Evolutionary conservation across 2,329 filamentous ascomycete species (phyloP).

Genomic region (Teratosphaeriaceae sp.): DNA sequence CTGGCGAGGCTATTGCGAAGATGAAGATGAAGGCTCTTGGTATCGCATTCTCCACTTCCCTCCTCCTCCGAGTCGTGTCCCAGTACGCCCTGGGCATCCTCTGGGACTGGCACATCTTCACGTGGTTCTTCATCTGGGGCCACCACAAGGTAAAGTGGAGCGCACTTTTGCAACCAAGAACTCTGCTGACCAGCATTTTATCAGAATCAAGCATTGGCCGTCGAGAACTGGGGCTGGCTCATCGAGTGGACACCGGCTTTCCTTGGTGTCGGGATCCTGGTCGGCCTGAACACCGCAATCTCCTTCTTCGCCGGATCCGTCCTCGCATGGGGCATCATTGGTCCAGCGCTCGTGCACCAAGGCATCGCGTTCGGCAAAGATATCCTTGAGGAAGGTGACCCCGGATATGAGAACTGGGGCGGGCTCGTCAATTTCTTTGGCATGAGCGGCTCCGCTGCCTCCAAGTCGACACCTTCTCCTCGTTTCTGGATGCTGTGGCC

Average conservation of each 20-base stretch:
- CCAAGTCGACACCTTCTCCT: constrained; percentile 40
- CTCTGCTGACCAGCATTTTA: too few relatives aligned
- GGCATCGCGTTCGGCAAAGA: constrained; percentile 41
- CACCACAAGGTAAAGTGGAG: constrained; percentile 32
- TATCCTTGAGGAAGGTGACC: constrained; percentile 28
- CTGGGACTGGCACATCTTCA: constrained; percentile 39
- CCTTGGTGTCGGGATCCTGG: constrained; percentile 40
- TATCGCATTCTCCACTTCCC: constrained; percentile 44
- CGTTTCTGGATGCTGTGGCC: constrained; percentile 50
- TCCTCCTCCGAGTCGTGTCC: constrained; percentile 49
- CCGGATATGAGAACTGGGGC: constrained; percentile 33
- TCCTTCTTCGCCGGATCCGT: constrained; percentile 53
- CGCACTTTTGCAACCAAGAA: neutral
- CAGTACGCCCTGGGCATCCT: constrained; percentile 55
- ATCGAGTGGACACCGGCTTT: constrained; percentile 11
- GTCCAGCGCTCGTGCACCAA: constrained; percentile 49
- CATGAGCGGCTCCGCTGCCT: constrained; percentile 29
- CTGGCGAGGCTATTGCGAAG: constrained; percentile 47
- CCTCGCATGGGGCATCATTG: constrained; percentile 52
- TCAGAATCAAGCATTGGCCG: constrained; percentile 41
- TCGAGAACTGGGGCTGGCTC: constrained; percentile 58
- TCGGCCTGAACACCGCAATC: constrained; percentile 52
- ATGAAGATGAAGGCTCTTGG: constrained; percentile 52
- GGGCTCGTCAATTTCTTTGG: constrained; percentile 35
- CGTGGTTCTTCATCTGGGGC: constrained; percentile 51